Conservation (phyloP, 371 early-diverging fungal genomes). For the Mycotypha africana region DNA sequence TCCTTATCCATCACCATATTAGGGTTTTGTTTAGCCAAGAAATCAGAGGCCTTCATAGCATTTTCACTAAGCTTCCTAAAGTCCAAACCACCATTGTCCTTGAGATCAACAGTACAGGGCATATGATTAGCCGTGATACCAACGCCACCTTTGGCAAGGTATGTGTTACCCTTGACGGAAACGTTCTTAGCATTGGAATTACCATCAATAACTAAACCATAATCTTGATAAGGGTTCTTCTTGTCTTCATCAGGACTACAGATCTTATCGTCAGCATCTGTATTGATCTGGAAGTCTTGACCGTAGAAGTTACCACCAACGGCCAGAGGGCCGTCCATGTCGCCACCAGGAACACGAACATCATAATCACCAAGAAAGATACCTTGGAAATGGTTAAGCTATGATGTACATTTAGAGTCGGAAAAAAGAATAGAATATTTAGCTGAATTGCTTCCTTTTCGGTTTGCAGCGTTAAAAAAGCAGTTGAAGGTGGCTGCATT, state of each 20-base stretch:
- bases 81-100: neutral
- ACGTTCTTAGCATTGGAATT: too few species aligned
- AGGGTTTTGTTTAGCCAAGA: neutral
- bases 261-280: neutral
- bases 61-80: neutral
- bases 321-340: conserved; percentile 1
- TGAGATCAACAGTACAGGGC: neutral
- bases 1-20: neutral
- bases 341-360: neutral
- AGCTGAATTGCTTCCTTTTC: neutral
- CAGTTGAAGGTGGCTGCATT: too few species aligned
- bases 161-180: neutral
- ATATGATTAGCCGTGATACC: neutral
- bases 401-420: neutral
- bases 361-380: conserved; percentile 5
- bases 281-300: neutral
- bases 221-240: neutral
- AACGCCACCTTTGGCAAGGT: neutral
- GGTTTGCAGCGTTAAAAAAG: too few species aligned
- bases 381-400: conserved; percentile 5
- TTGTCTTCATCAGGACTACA: neutral
- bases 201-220: conserved; percentile 1
- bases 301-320: conserved; percentile 2
- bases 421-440: neutral
- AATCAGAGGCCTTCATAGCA: neutral